phyloP scores from a whole-genome alignment of 2,329 filamentous ascomycete species.

The Talaromyces funiculosus region DNA sequence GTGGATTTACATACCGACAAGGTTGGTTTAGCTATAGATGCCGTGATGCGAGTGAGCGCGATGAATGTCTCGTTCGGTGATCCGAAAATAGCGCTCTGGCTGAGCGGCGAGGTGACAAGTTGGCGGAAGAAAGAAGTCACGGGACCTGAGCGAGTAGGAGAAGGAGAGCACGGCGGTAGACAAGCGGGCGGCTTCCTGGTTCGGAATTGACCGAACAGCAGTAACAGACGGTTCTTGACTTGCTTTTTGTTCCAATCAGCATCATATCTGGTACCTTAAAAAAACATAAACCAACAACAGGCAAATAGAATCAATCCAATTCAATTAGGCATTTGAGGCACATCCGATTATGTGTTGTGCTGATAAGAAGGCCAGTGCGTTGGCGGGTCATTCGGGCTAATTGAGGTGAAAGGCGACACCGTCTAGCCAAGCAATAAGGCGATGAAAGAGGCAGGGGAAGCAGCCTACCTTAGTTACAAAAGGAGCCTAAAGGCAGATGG shows the following conservation, averaged over 20 bases:
- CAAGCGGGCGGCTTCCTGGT: not conserved
- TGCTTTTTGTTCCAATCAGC: slow-evolving; percentile 1
- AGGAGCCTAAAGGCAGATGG: slow-evolving; percentile 14
- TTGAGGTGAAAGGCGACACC: not conserved
- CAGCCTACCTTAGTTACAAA: slow-evolving; percentile 21
- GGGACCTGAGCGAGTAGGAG: slow-evolving; percentile 19
- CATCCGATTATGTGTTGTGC: slow-evolving; percentile 14
- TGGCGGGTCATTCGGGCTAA: slow-evolving; percentile 19
- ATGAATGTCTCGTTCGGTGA: slow-evolving; percentile 26
- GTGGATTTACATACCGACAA: slow-evolving; percentile 36
- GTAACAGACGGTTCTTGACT: not conserved
- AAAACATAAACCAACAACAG: not conserved
- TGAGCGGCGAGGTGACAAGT: slow-evolving; percentile 21
- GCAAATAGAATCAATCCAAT: slow-evolving; percentile 3
- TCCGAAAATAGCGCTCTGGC: slow-evolving; percentile 31
- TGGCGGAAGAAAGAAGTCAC: slow-evolving; percentile 22
- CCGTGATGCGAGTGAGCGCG: slow-evolving; percentile 31
- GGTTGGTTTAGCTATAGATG: slow-evolving; percentile 34
- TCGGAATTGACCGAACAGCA: not conserved
- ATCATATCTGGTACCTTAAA: not conserved
- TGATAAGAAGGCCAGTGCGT: slow-evolving; percentile 25
- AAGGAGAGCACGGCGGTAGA: slow-evolving; percentile 15
- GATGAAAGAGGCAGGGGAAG: slow-evolving; percentile 11
- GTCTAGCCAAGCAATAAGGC: slow-evolving; percentile 16
- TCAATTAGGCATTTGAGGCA: not conserved